Percentiles rank a stretch among this genome's conserved stretches.
Evolutionary conservation across 1,139 yeast species (phyloP).

Genomic region (Pichia inconspicua): DNA sequence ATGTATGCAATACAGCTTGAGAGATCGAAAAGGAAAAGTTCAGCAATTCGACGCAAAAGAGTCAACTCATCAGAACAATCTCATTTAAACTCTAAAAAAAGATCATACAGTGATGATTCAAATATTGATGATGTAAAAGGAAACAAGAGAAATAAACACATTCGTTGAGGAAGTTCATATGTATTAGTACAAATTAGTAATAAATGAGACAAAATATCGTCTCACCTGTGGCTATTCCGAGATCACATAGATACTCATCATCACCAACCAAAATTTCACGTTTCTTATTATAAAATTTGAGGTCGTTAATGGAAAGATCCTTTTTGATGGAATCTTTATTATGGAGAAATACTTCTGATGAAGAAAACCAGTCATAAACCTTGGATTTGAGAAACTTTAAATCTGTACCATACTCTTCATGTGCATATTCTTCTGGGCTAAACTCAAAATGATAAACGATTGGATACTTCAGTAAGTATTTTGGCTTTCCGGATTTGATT

Average conservation of each 20-base stretch:
- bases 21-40: constrained; percentile 23
- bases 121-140: background rate
- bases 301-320: constrained; percentile 27
- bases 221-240: constrained; percentile 63
- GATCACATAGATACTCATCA: constrained; percentile 48
- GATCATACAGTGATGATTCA: background rate
- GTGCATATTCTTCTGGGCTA: constrained; percentile 71
- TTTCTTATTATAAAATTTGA: constrained; percentile 29
- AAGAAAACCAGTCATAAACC: constrained; percentile 43
- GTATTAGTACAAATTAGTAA: background rate
- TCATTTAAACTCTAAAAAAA: background rate
- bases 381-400: constrained; percentile 53
- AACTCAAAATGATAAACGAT: constrained; percentile 65
- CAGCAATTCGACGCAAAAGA: constrained; percentile 10
- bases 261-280: constrained; percentile 29
- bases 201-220: constrained; percentile 42
- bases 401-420: constrained; percentile 66
- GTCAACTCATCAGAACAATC: background rate
- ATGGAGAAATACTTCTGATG: constrained; percentile 38
- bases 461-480: constrained; percentile 31
- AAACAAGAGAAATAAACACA: background rate
- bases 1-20: constrained; percentile 41
- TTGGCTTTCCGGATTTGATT: constrained; percentile 6
- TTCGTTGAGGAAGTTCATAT: too few relatives aligned
- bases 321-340: constrained; percentile 25